Conservation (phyloP, 768 basidiomycete genomes). For the Tephrocybe rancida region DNA sequence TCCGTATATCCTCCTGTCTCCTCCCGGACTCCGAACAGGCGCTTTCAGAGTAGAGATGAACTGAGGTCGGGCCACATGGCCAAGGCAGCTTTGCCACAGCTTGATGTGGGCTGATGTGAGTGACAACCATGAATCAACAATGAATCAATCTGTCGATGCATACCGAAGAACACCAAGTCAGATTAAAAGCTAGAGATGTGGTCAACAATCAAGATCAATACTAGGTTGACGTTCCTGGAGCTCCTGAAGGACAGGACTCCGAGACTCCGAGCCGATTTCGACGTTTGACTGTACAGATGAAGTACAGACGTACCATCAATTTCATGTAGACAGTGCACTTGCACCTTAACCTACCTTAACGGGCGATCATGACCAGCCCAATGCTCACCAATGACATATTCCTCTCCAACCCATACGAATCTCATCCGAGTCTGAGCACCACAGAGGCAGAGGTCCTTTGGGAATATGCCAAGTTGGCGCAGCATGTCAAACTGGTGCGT, state of each 20-base stretch:
- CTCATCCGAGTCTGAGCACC: slow-evolving; percentile 63
- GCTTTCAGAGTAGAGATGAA: neutral
- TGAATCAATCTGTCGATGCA: neutral
- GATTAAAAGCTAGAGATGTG: neutral
- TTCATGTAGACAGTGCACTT: neutral
- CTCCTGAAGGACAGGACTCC: too few species aligned
- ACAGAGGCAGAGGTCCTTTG: slow-evolving; percentile 83
- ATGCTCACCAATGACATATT: slow-evolving; percentile 43
- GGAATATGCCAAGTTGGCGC: slow-evolving; percentile 90
- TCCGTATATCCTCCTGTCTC: slow-evolving; percentile 11
- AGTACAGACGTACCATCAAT: neutral
- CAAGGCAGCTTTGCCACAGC: neutral
- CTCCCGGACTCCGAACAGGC: neutral
- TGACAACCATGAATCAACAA: neutral
- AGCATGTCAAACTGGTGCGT: slow-evolving; percentile 77
- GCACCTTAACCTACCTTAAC: slow-evolving; percentile 2
- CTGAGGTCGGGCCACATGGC: neutral
- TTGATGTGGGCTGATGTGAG: neutral
- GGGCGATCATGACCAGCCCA: slow-evolving; percentile 25
- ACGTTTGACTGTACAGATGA: too few species aligned
- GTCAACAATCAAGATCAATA: neutral
- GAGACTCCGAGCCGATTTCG: too few species aligned
- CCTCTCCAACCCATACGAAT: slow-evolving; percentile 70
- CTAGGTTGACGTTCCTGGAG: too few species aligned
- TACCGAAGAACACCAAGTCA: neutral